Conservation (phyloP, 306 rosid genomes). For the Argentina anserina region DNA sequence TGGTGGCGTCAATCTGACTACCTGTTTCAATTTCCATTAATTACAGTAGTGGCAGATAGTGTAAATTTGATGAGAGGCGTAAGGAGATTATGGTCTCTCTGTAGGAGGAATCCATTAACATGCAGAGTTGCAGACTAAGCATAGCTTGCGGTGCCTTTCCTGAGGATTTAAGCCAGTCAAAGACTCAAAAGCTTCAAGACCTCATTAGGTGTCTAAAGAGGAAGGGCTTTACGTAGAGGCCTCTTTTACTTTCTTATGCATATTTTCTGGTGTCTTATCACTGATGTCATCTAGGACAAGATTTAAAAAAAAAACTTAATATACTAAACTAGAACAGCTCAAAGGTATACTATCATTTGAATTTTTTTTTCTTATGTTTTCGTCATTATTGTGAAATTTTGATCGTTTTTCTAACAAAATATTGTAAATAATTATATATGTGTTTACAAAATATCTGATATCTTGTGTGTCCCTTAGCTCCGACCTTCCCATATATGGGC, state of each 20-base stretch:
- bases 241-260: background rate
- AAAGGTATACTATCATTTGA: too few species aligned
- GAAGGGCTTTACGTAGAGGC: background rate
- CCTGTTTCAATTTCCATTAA: background rate
- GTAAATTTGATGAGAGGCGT: constrained; percentile 4
- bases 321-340: background rate
- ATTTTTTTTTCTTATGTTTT: background rate
- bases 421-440: background rate
- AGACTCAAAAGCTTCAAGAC: background rate
- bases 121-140: background rate
- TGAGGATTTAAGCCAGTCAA: background rate
- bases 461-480: background rate
- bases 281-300: background rate
- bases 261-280: background rate
- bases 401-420: background rate
- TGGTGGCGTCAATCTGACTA: background rate
- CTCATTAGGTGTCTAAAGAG: background rate
- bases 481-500: background rate
- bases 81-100: background rate
- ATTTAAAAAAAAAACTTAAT: background rate
- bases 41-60: background rate
- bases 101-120: background rate
- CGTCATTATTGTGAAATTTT: background rate
- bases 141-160: background rate
- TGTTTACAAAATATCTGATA: background rate